Evolutionary conservation across 192 early-diverging fungal species (phyloP).

Genomic region (Coemansia sp.): DNA sequence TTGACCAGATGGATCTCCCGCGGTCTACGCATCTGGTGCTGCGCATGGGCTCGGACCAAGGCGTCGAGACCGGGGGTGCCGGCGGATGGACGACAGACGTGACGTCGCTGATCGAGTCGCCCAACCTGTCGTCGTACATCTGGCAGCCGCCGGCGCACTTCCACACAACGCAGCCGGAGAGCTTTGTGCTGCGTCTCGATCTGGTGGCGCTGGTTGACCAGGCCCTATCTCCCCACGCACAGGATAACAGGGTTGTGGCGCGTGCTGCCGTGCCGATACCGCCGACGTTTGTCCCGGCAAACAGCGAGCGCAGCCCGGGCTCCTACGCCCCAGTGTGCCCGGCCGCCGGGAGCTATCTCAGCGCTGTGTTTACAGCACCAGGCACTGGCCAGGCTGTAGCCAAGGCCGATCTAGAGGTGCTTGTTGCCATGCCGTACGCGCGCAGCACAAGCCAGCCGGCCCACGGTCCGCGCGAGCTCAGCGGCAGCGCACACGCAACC

Average conservation of each 20-base stretch:
- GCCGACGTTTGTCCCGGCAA: constrained; percentile 21
- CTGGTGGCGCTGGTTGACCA: constrained; percentile 50
- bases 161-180: constrained; percentile 40
- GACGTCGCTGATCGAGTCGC: constrained; percentile 21
- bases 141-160: constrained; percentile 47
- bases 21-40: constrained; percentile 49
- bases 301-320: constrained; percentile 34
- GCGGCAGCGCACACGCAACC: neutral
- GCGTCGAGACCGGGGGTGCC: constrained; percentile 21
- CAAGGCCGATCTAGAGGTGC: constrained; percentile 35
- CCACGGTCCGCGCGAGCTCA: neutral
- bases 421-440: constrained; percentile 40
- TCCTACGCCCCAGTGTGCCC: constrained; percentile 27
- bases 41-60: constrained; percentile 42
- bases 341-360: constrained; percentile 37
- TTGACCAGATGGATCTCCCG: constrained; percentile 43
- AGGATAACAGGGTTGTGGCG: constrained; percentile 36
- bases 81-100: constrained; percentile 32
- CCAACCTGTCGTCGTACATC: constrained; percentile 12
- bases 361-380: constrained; percentile 26
- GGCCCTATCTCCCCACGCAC: constrained; percentile 24
- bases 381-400: constrained; percentile 32
- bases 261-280: constrained; percentile 38
- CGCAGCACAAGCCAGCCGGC: neutral
- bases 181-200: constrained; percentile 46